A percentile compares a stretch with the other conserved stretches of the same genome.
phyloP scores from a whole-genome alignment of 1,139 yeast genomes.

The Magnusiomyces ingens region DNA sequence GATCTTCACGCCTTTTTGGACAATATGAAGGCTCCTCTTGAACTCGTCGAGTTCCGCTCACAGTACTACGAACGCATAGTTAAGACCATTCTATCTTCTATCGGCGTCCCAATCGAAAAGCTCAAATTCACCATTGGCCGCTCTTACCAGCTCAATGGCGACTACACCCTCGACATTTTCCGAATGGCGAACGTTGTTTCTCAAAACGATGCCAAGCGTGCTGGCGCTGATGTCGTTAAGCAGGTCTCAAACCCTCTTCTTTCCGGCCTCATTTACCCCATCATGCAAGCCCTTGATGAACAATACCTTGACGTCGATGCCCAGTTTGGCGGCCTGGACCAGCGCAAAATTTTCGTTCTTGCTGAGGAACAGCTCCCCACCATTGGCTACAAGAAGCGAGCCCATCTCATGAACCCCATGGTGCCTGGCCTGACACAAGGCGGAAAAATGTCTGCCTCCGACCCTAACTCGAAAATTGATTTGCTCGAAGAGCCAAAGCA shows the following conservation, averaged over 20 bases:
- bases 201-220: slow-evolving; percentile 95
- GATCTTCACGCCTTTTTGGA: slow-evolving; percentile 96
- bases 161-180: slow-evolving; percentile 85
- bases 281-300: slow-evolving; percentile 98
- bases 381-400: slow-evolving; percentile 92
- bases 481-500: slow-evolving; percentile 79
- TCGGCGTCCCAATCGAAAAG: slow-evolving; percentile 87
- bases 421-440: slow-evolving; percentile 97
- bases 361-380: slow-evolving; percentile 91
- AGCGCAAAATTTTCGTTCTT: slow-evolving; percentile 92
- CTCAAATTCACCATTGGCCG: slow-evolving; percentile 82
- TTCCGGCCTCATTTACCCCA: slow-evolving; percentile 91
- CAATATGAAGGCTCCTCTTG: slow-evolving; percentile 97
- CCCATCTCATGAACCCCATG: slow-evolving; percentile 98
- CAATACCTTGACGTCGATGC: slow-evolving; percentile 83
- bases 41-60: slow-evolving; percentile 82
- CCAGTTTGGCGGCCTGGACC: slow-evolving; percentile 99
- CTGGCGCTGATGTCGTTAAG: slow-evolving; percentile 99
- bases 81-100: slow-evolving; percentile 75
- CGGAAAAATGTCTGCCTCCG: slow-evolving; percentile 97
- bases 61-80: slow-evolving; percentile 78
- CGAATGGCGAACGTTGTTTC: slow-evolving; percentile 74
- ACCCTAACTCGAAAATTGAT: slow-evolving; percentile 96
- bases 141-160: slow-evolving; percentile 69
- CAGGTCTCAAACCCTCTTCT: slow-evolving; percentile 92